Evolutionary conservation across 2,329 filamentous ascomycete genomes (phyloP), one percentile per base, ranked within the genome.

Genomic region (Apiospora malaysiana): DNA sequence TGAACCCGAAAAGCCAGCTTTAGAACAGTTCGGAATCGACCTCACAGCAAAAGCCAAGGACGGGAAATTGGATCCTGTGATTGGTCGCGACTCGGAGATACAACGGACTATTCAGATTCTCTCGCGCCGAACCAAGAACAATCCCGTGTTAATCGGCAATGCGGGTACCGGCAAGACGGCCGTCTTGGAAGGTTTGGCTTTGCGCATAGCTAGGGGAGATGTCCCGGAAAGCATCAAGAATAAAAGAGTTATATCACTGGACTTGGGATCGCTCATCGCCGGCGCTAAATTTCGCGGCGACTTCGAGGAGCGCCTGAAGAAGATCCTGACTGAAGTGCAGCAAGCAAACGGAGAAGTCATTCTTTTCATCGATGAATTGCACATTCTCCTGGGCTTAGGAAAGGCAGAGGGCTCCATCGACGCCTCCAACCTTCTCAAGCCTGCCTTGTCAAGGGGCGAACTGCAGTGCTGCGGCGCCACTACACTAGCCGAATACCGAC

Each of bases 321-420:
- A 92, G 74, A 94, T 98, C 1, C 82, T 99, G 78, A 94, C 93
- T 77, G 96, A 98, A 80, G 95, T 97, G 14, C 90, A 97, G 81
- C 91, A 97, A 74, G 93, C 95, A 1, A 87, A 97, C 68, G 96
- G 96, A 45, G 90, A 93, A 70, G 92, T 98, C 5, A 97, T 99
- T 59, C 85, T 99, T 2, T 98, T 99, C 82, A 93, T 98, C 69
- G 96, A 98, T 78, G 96, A 98, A 79, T 84, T 98, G 51, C 96
- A 99, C 79, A 97, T 92, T 1, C 85, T 99, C 0, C 89, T 98
- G 2, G 96, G 96, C 0, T 86, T 98, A 7, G 96, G 96, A 25
- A 98, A 98, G 81, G 94, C 94, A 0, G 95, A 98, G 82, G 96
- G 96, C 5, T 97, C 94, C 56, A 97, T 98, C 73, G 96, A 99